These are phyloP conservation scores for Pythium monospermum DNA, from an alignment of 352 stramenopile genomes.

Conservation along the genomic window DNA sequence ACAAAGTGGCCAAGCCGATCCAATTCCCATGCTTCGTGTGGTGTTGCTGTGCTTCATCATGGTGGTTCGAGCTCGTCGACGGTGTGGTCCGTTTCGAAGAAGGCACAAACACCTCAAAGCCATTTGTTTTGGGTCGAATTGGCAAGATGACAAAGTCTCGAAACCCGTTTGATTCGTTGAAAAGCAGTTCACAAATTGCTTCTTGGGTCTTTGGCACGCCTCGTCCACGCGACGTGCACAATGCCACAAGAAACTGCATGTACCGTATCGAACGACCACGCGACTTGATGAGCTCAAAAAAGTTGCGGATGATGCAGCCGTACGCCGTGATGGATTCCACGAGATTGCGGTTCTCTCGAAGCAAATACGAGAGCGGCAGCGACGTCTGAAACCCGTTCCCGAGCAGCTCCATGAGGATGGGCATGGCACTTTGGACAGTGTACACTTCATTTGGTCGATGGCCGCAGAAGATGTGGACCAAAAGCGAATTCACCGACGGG, in stretches of 20 bases:
- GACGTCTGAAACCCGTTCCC: slow-evolving; percentile 71
- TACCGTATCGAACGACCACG: slow-evolving; percentile 65
- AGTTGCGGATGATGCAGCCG: slow-evolving; percentile 50
- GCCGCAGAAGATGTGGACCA: slow-evolving; percentile 58
- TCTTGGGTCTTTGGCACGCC: slow-evolving; percentile 70
- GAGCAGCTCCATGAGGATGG: slow-evolving; percentile 62
- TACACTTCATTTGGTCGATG: slow-evolving; percentile 57
- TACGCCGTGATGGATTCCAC: slow-evolving; percentile 71
- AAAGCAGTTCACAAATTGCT: slow-evolving; percentile 64
- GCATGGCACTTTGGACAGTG: slow-evolving; percentile 50
- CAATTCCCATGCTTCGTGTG: slow-evolving; percentile 38
- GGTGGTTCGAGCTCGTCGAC: slow-evolving; percentile 3
- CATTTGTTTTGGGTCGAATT: slow-evolving; percentile 30
- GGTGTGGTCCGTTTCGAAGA: too few relatives aligned
- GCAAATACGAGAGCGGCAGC: slow-evolving; percentile 54
- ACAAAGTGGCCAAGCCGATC: slow-evolving; percentile 45
- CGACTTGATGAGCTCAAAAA: slow-evolving; percentile 70
- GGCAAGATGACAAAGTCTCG: slow-evolving; percentile 51
- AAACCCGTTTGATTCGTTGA: slow-evolving; percentile 53
- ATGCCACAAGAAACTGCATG: slow-evolving; percentile 67
- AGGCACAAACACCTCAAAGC: slow-evolving; percentile 50
- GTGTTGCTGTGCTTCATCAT: too few relatives aligned
- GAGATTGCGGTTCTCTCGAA: slow-evolving; percentile 65
- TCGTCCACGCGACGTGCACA: slow-evolving; percentile 54
- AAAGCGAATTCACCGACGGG: slow-evolving; percentile 40